A percentile compares a stretch with the other conserved stretches of the same genome.
These are phyloP conservation scores for Hanseniaspora vineae DNA, from an alignment of 805 yeast species.

Conservation along the genomic window DNA sequence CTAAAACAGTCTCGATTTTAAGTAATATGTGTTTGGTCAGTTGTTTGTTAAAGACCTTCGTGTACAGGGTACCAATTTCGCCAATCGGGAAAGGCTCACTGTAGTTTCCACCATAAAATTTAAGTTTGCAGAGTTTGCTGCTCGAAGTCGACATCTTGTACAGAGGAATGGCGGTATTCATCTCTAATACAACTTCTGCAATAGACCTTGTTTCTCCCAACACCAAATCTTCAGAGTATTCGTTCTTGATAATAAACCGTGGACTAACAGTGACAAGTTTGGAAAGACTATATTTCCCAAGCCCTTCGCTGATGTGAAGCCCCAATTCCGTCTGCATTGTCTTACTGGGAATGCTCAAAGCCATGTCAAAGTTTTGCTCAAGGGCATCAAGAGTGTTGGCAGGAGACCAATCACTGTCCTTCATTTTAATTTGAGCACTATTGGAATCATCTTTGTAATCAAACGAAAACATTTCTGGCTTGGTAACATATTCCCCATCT, in stretches of 20 bases:
- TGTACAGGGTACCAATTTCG: slow-evolving; percentile 70
- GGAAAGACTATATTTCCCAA: slow-evolving; percentile 65
- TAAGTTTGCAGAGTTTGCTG: slow-evolving; percentile 47
- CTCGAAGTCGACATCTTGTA: slow-evolving; percentile 43
- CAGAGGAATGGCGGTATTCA: slow-evolving; percentile 41
- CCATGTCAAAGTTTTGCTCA: slow-evolving; percentile 61
- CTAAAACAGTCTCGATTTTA: slow-evolving; percentile 63
- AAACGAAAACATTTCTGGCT: slow-evolving; percentile 81
- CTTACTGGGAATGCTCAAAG: slow-evolving; percentile 35
- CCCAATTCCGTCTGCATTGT: slow-evolving; percentile 65
- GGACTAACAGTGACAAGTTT: slow-evolving; percentile 76
- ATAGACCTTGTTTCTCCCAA: slow-evolving; percentile 60
- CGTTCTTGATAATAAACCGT: slow-evolving; percentile 62
- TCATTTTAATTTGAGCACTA: slow-evolving; percentile 53
- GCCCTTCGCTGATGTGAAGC: slow-evolving; percentile 63
- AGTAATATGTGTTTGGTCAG: slow-evolving; percentile 51
- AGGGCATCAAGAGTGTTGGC: slow-evolving; percentile 80
- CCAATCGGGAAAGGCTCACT: slow-evolving; percentile 78
- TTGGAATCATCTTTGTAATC: slow-evolving; percentile 42
- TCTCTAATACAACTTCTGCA: slow-evolving; percentile 30
- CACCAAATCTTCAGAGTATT: slow-evolving; percentile 40
- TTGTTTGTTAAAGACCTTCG: slow-evolving; percentile 54
- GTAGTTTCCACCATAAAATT: slow-evolving; percentile 57
- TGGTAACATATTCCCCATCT: slow-evolving; percentile 21
- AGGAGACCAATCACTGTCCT: slow-evolving; percentile 57